phyloP scores from a whole-genome alignment of 2,329 filamentous ascomycete species.

The Paracorniculantispora psalliotae region DNA sequence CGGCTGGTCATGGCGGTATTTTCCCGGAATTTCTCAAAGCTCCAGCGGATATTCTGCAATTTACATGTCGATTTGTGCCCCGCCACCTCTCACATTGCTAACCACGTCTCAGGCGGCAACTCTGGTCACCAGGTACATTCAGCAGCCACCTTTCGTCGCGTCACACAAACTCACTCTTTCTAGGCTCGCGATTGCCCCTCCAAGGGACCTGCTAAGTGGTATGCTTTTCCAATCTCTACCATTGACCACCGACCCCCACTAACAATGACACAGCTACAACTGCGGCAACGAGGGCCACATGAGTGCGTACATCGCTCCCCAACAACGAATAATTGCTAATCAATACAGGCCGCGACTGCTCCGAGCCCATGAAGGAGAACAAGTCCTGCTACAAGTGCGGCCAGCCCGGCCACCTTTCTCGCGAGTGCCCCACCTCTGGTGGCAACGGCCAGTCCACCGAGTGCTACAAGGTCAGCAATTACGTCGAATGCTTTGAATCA shows the following conservation, averaged over 20 bases:
- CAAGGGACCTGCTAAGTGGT: slow-evolving; percentile 80
- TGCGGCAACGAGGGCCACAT: slow-evolving; percentile 74
- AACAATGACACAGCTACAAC: slow-evolving; percentile 62
- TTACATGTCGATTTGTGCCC: background rate
- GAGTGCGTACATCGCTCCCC: slow-evolving; percentile 48
- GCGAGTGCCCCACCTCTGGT: slow-evolving; percentile 66
- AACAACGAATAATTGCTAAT: slow-evolving; percentile 16
- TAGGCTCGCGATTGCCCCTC: slow-evolving; percentile 82
- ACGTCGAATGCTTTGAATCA: background rate
- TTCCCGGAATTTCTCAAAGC: too few relatives aligned
- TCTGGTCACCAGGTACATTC: slow-evolving; percentile 21
- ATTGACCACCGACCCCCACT: slow-evolving; percentile 16
- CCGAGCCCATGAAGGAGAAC: slow-evolving; percentile 80
- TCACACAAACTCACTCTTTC: slow-evolving; percentile 18
- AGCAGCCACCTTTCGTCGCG: background rate
- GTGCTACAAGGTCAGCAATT: slow-evolving; percentile 74
- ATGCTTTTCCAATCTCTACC: slow-evolving; percentile 30
- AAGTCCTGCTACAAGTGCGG: slow-evolving; percentile 76
- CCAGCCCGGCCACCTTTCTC: slow-evolving; percentile 82
- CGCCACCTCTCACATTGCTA: background rate
- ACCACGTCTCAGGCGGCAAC: slow-evolving; percentile 21
- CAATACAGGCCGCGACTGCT: slow-evolving; percentile 77
- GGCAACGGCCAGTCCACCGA: slow-evolving; percentile 53
- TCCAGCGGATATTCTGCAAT: background rate
- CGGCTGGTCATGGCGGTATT: too few relatives aligned